Evolutionary conservation across 2,329 filamentous ascomycete species (phyloP).

Genomic region (Talaromyces marneffei): DNA sequence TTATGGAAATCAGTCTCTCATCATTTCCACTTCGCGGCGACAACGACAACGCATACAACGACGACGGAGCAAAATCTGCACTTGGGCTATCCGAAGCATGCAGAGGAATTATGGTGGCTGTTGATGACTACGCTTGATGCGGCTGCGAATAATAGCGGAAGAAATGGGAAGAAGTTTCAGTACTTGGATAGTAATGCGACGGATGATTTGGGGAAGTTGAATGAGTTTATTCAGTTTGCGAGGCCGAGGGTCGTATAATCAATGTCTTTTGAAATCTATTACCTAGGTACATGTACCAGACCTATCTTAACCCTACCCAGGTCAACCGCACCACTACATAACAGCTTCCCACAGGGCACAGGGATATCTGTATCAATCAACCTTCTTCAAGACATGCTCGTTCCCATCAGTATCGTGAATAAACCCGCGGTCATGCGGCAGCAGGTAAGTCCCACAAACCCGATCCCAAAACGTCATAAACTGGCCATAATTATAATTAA

Average conservation of each 20-base stretch:
- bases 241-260: constrained; percentile 11
- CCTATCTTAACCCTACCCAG: no score
- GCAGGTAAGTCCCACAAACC: constrained; percentile 66
- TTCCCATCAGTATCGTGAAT: no score
- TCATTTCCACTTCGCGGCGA: background rate
- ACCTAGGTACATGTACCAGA: no score
- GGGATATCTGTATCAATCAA: background rate
- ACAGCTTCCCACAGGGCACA: background rate
- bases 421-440: constrained; percentile 15
- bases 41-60: background rate
- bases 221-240: constrained; percentile 26
- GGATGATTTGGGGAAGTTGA: constrained; percentile 27
- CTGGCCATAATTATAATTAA: constrained; percentile 80
- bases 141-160: constrained; percentile 7
- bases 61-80: constrained; percentile 22
- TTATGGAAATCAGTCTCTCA: constrained; percentile 22
- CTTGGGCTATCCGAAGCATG: constrained; percentile 29
- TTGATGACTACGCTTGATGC: constrained; percentile 24
- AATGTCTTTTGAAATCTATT: no score
- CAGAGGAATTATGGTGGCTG: constrained; percentile 28
- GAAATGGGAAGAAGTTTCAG: constrained; percentile 14
- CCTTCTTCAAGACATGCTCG: background rate
- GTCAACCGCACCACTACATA: no score
- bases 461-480: constrained; percentile 81
- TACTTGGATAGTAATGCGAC: constrained; percentile 26